Base-by-base conservation (phyloP, 371 early-diverging fungal genomes). In the Cokeromyces recurvatus region DNA sequence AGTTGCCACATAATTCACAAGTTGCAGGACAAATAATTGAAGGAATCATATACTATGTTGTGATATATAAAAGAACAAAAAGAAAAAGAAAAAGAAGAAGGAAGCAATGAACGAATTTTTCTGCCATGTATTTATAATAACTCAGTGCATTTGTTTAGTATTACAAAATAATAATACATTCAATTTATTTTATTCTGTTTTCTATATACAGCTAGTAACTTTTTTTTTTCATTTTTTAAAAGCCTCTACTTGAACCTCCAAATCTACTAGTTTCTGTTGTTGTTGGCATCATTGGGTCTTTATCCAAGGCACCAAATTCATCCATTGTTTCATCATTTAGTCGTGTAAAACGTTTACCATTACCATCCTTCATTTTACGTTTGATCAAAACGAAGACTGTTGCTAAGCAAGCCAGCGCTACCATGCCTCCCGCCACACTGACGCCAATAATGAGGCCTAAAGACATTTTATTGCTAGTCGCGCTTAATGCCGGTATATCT, bases 1-100 rank as follows among this genome's bases (percentile, higher is more conserved):
- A 64, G 32, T 56, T 39, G n/a, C 64, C 64, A 34, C 64, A 64
- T 41, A 64, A 42, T 57, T 64, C 64, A 45, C 64, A 64, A 17
- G 64, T 64, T 19, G 64, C 64, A 46, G 64, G 64, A 32, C 42
- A 49, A 2, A 38, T 20, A 37, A 10, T 41, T 1, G 21, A 36
- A 29, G 53, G 53, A 25, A 46, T 17, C 53, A 53, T 53, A 2
- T 10, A 32, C 17, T 38, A 22, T 4, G 15, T 38, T 20, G 21
- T 16, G 5, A n/a, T 40, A 15, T 37, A 37, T 19, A 35, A 10
- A 42, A 23, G 15, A 43, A 50, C 42, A 43, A 43, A 50, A 25
- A 43, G 29, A n/a, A 12, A 22, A 20, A 20, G 14, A 25, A 43
- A 36, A 17, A 36, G n/a, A 23, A 24, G 10, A 49, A 27, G 23